Conservation (phyloP, 106 monocot species). For the Allium sativum region DNA sequence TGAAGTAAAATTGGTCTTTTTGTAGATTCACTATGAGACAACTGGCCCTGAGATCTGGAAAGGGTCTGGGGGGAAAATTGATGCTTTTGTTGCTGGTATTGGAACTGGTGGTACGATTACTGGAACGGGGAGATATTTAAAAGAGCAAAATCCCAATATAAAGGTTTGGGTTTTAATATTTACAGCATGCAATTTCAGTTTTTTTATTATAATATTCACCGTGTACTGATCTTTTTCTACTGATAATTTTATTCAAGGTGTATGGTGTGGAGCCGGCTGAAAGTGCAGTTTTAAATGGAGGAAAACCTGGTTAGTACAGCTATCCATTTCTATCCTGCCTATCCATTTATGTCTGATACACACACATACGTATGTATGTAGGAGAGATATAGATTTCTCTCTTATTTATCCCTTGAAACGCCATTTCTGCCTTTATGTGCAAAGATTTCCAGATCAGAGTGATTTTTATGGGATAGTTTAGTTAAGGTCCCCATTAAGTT, state of each 20-base stretch:
- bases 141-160: constrained; percentile 52
- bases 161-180: constrained; percentile 23
- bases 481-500: too few relatives aligned
- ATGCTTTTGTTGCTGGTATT: constrained; percentile 35
- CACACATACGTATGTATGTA: too few relatives aligned
- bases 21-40: constrained; percentile 57
- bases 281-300: constrained; percentile 52
- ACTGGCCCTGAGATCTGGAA: constrained; percentile 70
- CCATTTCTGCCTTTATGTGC: too few relatives aligned
- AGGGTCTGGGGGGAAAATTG: constrained; percentile 45
- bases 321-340: not conserved
- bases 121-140: constrained; percentile 53
- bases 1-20: not conserved
- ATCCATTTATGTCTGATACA: not conserved
- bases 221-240: not conserved
- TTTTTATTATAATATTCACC: not conserved
- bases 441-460: too few relatives aligned
- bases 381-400: too few relatives aligned
- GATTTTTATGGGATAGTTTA: too few relatives aligned
- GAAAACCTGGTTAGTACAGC: constrained; percentile 17
- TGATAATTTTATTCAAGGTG: constrained; percentile 16
- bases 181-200: too few relatives aligned
- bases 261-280: constrained; percentile 61
- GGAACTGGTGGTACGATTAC: constrained; percentile 48
- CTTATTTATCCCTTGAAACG: too few relatives aligned